These are phyloP conservation scores for Crataegus laevigata DNA, from an alignment of 306 rosid genomes.

Conservation along the genomic window DNA sequence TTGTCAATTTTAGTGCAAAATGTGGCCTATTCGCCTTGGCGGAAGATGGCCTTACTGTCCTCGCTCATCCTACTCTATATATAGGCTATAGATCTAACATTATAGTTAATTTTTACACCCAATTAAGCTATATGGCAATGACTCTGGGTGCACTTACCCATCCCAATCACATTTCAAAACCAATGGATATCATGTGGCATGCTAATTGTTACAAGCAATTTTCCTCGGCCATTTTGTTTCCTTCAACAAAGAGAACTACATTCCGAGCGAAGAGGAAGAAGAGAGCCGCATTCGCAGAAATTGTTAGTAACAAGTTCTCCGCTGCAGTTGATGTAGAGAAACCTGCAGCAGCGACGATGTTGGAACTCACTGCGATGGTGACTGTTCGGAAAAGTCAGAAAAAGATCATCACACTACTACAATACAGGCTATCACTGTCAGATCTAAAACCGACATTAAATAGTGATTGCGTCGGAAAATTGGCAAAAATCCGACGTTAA, in stretches of 20 bases:
- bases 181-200: not conserved
- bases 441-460: too few species aligned
- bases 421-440: too few species aligned
- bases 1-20: too few species aligned
- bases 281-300: not conserved
- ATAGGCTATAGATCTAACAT: too few species aligned
- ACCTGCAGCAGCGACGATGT: not conserved
- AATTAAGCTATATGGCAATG: not conserved
- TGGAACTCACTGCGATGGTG: not conserved
- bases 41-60: too few species aligned
- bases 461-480: too few species aligned
- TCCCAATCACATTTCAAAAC: not conserved
- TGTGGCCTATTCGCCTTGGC: too few species aligned
- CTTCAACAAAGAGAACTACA: not conserved
- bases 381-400: not conserved
- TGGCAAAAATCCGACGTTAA: too few species aligned
- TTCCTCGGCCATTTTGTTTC: not conserved
- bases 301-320: not conserved
- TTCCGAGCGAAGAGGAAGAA: slow-evolving; percentile 3
- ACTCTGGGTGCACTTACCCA: not conserved
- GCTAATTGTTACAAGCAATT: not conserved
- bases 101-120: too few species aligned
- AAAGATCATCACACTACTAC: too few species aligned
- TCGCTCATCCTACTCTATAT: too few species aligned
- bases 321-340: not conserved